Evolutionary conservation across 257 asterid species (phyloP), one percentile per base, ranked within the genome.

Genomic region (Nicotiana attenuata): DNA sequence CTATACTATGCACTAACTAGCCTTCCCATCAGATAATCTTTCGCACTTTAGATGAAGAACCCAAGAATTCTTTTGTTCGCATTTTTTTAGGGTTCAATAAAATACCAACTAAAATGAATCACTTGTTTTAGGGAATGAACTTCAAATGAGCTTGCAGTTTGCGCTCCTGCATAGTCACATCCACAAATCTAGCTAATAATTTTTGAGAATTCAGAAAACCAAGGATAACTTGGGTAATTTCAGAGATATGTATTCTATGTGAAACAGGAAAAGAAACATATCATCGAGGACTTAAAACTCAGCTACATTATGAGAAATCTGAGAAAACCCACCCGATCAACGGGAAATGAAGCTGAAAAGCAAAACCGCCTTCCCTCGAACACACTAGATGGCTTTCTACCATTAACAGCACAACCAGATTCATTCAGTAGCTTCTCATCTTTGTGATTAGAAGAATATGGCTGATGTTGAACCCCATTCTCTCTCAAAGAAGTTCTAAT

Each of bases 311-410:
- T 22, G 41, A 7, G 14, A 64, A 47, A 47, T 77, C 63, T 77
- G 26, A 82, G 59, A 24, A 73, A 77, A 77, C 91, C 88, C 88
- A 94, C 99, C 90, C 91, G 95, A 81, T 91, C 92, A 83, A 81
- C 91, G 63, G 98, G 98, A 85, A 96, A 96, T 29, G 95, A 91
- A 85, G 82, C 83, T 69, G 98, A 94, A 81, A 96, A 94, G 76
- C 91, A 66, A 86, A 94, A 96, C 56, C 83, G 88, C 86, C 86
- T 94, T 81, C 97, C 95, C 68, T 85, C 82, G 68, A 96, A 96
- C 82, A 92, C 91, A 86, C 84, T 80, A 35, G 90, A 86, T 71
- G 92, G 85, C 79, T 82, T 88, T 64, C 71, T 75, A 85, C 81
- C 79, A 73, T 87, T 86, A 50, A 68, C 63, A 57, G 80, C 93